Conservation (phyloP, 306 rosid species). For the Citrullus colocynthis region DNA sequence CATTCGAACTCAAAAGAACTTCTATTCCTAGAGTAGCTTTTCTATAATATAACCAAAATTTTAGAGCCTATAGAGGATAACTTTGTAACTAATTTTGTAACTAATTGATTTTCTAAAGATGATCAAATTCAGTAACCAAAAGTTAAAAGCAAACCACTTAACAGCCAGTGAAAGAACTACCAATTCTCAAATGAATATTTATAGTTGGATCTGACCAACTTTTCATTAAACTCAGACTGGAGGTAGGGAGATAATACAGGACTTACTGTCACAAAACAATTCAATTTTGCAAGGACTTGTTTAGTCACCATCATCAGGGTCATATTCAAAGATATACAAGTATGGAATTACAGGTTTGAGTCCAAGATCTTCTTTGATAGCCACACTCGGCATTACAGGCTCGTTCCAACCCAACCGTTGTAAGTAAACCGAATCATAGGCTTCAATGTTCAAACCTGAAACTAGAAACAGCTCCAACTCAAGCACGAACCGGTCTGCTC, state of each 20-base stretch:
- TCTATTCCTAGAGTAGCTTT: too few species aligned
- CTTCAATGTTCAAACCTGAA: slow-evolving; percentile 78
- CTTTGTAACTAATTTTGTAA: too few species aligned
- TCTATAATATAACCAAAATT: too few species aligned
- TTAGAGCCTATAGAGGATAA: too few species aligned
- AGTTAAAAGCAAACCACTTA: background rate
- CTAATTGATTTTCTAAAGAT: too few species aligned
- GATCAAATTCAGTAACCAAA: background rate
- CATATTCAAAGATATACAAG: slow-evolving; percentile 49
- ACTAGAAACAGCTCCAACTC: slow-evolving; percentile 83
- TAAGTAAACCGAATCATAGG: slow-evolving; percentile 63
- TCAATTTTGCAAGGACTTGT: background rate
- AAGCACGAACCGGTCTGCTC: slow-evolving; percentile 47
- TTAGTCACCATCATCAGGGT: slow-evolving; percentile 44
- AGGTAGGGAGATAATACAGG: background rate
- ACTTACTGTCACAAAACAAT: background rate
- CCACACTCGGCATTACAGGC: slow-evolving; percentile 28
- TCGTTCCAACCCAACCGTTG: slow-evolving; percentile 77
- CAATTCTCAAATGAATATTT: background rate
- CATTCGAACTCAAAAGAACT: too few species aligned
- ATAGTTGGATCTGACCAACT: background rate
- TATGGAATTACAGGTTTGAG: slow-evolving; percentile 42
- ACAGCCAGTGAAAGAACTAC: background rate
- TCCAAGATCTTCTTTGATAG: slow-evolving; percentile 24
- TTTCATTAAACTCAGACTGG: background rate